Evolutionary conservation across 768 basidiomycete genomes (phyloP).

Genomic region (Tubosaeta sp.): DNA sequence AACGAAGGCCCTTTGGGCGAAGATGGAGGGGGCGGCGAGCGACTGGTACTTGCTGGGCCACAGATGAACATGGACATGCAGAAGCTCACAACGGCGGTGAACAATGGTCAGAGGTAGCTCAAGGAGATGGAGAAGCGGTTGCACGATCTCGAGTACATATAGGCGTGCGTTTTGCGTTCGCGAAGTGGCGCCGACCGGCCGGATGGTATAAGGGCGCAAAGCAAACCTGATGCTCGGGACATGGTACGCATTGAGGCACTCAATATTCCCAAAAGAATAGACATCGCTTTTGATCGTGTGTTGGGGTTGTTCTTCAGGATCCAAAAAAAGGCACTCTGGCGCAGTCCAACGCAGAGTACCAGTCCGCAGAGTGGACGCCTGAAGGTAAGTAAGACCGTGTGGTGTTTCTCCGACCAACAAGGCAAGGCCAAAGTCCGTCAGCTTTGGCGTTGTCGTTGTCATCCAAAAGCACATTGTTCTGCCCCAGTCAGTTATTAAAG

Average conservation of each 20-base stretch:
- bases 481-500: background rate
- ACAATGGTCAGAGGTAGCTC: conserved; percentile 49
- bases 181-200: background rate
- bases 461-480: conserved; percentile 9
- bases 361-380: too few species aligned
- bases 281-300: too few species aligned
- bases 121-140: conserved; percentile 78
- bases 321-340: too few species aligned
- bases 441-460: background rate
- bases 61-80: conserved; percentile 76
- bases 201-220: conserved; percentile 53
- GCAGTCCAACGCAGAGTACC: too few species aligned
- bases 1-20: conserved; percentile 41
- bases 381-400: too few species aligned
- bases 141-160: conserved; percentile 71
- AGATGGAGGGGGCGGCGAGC: conserved; percentile 59
- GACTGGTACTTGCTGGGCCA: conserved; percentile 56
- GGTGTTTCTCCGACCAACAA: background rate
- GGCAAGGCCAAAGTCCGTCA: conserved; percentile 8
- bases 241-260: conserved; percentile 69
- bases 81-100: conserved; percentile 81
- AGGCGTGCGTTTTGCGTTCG: background rate
- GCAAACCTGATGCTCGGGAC: conserved; percentile 80
- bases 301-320: too few species aligned
- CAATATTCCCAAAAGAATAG: too few species aligned